Evolutionary conservation across 2,329 filamentous ascomycete species (phyloP), one percentile per base, ranked within the genome.

Genomic region (Stemphylium beticola): DNA sequence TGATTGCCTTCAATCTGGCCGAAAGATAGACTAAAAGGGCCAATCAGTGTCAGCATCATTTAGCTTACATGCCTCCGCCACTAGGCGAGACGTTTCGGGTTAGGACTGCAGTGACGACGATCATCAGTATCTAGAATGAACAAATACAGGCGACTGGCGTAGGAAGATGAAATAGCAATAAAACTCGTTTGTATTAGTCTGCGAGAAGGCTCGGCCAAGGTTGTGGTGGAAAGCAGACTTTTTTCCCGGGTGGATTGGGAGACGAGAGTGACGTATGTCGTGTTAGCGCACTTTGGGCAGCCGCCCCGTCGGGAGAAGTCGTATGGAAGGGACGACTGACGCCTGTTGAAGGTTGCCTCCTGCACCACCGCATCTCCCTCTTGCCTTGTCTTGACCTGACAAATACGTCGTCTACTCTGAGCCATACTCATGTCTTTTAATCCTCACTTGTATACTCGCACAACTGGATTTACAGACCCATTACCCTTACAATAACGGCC

Each of bases 401-500:
- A 57, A 31, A 24, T 58, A 40, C 38, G 50, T 53, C 54, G 50
- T 49, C 54, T 51, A 49, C 64, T 68, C 55, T 67, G 65, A 73
- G 66, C 71, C 53, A 52, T 43, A 55, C 53, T 51, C 71, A 74
- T 74, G 72, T 74, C 70, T 67, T 59, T 67, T 58, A 64, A 61
- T 67, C 62, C 55, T 58, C 57, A 57, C 49, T 55, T 65, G 50
- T 62, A 65, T 60, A 57, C 50, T 55, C 58, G 53, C 26, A 68
- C 65, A 14, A 66, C 65, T 51, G 63, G 68, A 43, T 72, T 67
- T 51, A 65, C 53, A 57, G 66, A 72, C 49, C 62, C 66, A 11
- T 62, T 73, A 34, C 71, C 71, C 50, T 57, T 73, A 54, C 67
- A 73, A 70, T 74, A 74, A 64, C 56, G 68, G 55, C 59, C 32